Percentiles rank a stretch among this genome's conserved stretches.
Conservation (phyloP, 768 basidiomycete genomes). For the Dacryopinax primogenitus region DNA sequence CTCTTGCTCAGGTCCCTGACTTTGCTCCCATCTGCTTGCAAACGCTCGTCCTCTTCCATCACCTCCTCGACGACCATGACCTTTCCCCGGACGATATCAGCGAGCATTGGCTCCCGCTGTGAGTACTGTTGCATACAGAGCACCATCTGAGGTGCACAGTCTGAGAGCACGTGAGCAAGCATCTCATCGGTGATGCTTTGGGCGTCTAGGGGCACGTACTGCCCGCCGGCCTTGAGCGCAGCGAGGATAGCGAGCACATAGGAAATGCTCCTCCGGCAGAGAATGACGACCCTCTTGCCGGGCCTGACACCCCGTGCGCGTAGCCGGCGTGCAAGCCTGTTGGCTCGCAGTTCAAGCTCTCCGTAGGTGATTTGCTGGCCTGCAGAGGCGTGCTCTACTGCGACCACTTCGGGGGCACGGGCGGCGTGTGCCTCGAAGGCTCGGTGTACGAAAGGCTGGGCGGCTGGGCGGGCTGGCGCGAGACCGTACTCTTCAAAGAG, state of each 20-base stretch:
- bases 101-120: conserved; percentile 24
- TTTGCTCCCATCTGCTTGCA: conserved; percentile 26
- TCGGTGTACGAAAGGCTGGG: conserved; percentile 43
- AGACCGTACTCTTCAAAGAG: conserved; percentile 15
- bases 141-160: conserved; percentile 35
- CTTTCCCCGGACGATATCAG: not conserved
- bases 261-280: conserved; percentile 41
- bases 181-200: conserved; percentile 45
- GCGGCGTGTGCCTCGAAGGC: conserved; percentile 40
- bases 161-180: conserved; percentile 38
- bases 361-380: conserved; percentile 38
- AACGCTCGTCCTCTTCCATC: conserved; percentile 1
- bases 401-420: conserved; percentile 33
- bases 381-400: conserved; percentile 34
- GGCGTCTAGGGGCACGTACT: conserved; percentile 49
- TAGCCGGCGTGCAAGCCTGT: conserved; percentile 36
- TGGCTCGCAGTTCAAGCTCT: conserved; percentile 39
- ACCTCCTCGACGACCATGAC: conserved; percentile 10
- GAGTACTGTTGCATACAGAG: conserved; percentile 35
- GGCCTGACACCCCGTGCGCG: conserved; percentile 34
- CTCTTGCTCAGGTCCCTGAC: conserved; percentile 25
- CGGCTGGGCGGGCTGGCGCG: conserved; percentile 28
- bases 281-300: conserved; percentile 42
- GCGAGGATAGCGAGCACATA: conserved; percentile 44
- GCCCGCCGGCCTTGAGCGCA: conserved; percentile 44